Evolutionary conservation across 2,329 filamentous ascomycete species (phyloP), one percentile per base, ranked within the genome.

Genomic region (Endoconidiophora laricicola): DNA sequence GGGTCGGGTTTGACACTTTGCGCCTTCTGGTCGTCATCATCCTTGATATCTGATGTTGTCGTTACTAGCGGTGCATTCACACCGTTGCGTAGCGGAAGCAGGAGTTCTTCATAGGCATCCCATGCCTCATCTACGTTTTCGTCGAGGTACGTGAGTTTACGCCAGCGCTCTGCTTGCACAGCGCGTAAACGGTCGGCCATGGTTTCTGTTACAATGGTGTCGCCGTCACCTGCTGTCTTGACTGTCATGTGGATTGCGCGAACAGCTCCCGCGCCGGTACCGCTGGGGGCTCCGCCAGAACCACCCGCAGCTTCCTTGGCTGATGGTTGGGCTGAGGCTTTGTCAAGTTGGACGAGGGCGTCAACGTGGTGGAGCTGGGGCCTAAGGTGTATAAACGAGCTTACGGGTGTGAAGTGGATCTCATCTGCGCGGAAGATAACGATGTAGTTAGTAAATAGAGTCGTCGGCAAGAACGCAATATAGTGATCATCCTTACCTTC

Each of bases 291-390:
- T 59, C 65, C 56, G 0, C 61, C 58, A 58, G 65, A 54, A 3
- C 59, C 61, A 6, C 56, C 56, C 18, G 61, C 56, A 2, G 49
- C 23, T 47, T 57, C 53, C 23, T 56, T 57, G 48, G 60, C 59
- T 61, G 67, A 59, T 36, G 66, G 64, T 45, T 64, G 63, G 10
- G 62, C 60, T 12, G 65, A 37, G n/a, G 58, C 57, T 40, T 70
- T 69, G 36, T 83, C 78, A 50, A 85, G 73, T 58, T 95, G 86
- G 44, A 81, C 72, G 43, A 79, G 66, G 3, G 91, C 90, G 65
- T 96, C 91, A 57, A 96, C 73, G 66, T 96, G 87, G 65, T 94
- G 86, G 54, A 94, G 83, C 60, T 95, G 86, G 0, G 91, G 87
- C 3, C 88, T 83, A 60, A 98, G 78, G 61, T 94, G 86, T 40